Conservation (phyloP, 208 protist species). For the Crithidia bombi region DNA sequence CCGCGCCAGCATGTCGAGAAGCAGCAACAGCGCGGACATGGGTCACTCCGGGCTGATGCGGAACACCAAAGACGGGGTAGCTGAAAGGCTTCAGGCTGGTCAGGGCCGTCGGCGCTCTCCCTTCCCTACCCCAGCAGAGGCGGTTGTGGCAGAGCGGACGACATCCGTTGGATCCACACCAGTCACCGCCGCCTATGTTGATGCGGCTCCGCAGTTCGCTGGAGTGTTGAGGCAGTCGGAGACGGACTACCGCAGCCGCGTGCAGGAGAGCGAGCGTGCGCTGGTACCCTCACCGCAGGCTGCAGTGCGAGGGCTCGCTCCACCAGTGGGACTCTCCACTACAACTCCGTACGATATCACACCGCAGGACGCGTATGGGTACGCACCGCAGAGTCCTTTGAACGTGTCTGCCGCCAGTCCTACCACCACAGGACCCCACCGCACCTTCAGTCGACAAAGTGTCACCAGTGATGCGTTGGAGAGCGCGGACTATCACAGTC, state of each 20-base stretch:
- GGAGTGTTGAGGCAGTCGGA: background rate
- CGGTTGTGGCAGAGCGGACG: no score
- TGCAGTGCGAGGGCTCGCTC: no score
- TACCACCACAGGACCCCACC: background rate
- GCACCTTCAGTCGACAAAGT: background rate
- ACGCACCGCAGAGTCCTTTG: background rate
- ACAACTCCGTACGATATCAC: no score
- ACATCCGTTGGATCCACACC: no score
- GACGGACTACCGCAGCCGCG: background rate
- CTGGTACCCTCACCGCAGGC: background rate
- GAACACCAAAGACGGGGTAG: no score
- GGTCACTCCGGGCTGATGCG: no score
- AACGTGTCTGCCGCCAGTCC: background rate
- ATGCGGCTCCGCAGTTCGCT: background rate
- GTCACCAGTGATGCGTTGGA: slow-evolving; percentile 1
- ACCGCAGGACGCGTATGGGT: background rate
- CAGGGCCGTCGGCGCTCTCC: no score
- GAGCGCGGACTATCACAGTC: slow-evolving; percentile 30
- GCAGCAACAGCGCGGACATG: no score
- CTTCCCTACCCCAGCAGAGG: no score
- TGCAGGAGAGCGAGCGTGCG: background rate
- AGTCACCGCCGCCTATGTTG: background rate
- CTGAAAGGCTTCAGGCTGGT: no score
- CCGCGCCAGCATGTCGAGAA: no score
- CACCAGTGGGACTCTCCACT: no score